Evolutionary conservation across 108 stramenopile species (phyloP).

Genomic region (Skeletonema marinoi): DNA sequence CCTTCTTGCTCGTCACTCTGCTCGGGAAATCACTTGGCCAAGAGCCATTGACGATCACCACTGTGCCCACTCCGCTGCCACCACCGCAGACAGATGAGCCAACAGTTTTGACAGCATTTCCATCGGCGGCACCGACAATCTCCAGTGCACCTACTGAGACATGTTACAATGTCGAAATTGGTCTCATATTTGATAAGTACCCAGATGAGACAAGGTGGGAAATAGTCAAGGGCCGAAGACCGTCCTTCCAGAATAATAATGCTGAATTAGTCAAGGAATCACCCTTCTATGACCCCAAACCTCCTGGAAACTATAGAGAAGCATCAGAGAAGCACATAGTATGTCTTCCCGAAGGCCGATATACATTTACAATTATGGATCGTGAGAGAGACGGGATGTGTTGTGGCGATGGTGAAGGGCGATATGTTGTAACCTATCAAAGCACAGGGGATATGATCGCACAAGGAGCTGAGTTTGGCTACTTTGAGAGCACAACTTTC

Average conservation of each 20-base stretch:
- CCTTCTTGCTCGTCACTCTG: not conserved
- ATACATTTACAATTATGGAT: slow-evolving; percentile 46
- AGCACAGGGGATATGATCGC: slow-evolving; percentile 37
- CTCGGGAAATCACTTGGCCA: not conserved
- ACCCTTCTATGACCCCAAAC: slow-evolving; percentile 34
- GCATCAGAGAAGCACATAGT: slow-evolving; percentile 34
- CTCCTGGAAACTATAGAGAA: slow-evolving; percentile 13
- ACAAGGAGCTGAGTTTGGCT: slow-evolving; percentile 17
- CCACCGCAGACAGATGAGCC: not conserved
- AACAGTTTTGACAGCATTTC: not conserved
- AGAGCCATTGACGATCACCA: not conserved
- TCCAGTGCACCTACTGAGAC: not conserved
- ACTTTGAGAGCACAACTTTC: slow-evolving; percentile 37
- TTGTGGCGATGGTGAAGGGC: slow-evolving; percentile 25
- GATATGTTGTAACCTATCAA: slow-evolving; percentile 28
- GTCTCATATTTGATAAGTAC: slow-evolving; percentile 33
- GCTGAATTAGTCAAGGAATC: slow-evolving; percentile 20
- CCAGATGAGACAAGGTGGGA: slow-evolving; percentile 41
- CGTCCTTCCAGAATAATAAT: slow-evolving; percentile 18
- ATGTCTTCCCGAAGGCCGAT: slow-evolving; percentile 32
- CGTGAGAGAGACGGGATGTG: slow-evolving; percentile 31
- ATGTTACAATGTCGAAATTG: slow-evolving; percentile 41
- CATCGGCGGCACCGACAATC: not conserved
- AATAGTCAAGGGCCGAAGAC: slow-evolving; percentile 26
- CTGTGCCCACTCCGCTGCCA: not conserved